These are phyloP conservation scores for Talaromyces trachyspermus DNA, from an alignment of 495 filamentous ascomycete genomes.

Conservation along the genomic window DNA sequence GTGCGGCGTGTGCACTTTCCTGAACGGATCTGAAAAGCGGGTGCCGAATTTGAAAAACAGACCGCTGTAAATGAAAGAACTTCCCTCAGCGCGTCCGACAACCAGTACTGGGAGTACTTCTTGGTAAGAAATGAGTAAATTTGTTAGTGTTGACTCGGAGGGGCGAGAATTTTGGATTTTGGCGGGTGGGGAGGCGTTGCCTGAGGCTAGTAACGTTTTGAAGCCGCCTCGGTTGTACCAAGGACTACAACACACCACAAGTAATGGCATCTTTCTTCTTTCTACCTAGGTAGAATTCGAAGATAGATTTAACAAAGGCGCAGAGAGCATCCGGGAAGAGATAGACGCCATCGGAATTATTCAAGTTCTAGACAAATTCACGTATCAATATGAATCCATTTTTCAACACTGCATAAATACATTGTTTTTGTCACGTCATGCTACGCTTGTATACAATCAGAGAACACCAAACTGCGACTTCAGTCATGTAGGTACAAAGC, in stretches of 20 bases:
- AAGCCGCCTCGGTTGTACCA: not conserved
- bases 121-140: not conserved
- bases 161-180: constrained; percentile 7
- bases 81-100: too few relatives aligned
- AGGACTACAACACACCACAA: not conserved
- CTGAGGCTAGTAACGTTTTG: constrained; percentile 1
- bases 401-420: not conserved
- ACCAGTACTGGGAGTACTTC: not conserved
- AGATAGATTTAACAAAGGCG: too few relatives aligned
- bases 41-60: not conserved
- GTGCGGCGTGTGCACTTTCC: constrained; percentile 3
- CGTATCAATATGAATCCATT: not conserved
- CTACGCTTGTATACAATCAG: not conserved
- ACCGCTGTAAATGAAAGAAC: too few relatives aligned
- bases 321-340: too few relatives aligned
- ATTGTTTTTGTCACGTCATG: not conserved
- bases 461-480: not conserved
- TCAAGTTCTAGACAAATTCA: too few relatives aligned
- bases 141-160: not conserved
- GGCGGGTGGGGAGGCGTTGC: constrained; percentile 6
- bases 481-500: too few relatives aligned
- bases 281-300: too few relatives aligned
- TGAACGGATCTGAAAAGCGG: not conserved
- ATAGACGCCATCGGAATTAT: too few relatives aligned
- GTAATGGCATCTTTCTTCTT: too few relatives aligned